A percentile compares a stretch with the other conserved stretches of the same genome.
Conservation (phyloP, 140 eudicot genomes). For the Stevia rebaudiana region DNA sequence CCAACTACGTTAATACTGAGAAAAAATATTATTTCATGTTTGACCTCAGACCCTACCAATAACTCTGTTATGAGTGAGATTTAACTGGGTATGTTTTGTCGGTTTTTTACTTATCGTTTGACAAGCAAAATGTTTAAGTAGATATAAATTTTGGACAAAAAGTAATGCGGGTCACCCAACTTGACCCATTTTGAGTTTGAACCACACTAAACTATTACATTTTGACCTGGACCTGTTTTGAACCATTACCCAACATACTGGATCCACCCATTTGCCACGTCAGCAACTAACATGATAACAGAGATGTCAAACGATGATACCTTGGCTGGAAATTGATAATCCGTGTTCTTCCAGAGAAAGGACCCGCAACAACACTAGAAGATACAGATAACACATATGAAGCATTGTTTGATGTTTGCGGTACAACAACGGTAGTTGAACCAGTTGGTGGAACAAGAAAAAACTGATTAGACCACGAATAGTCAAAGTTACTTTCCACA, state of each 20-base stretch:
- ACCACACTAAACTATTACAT: not conserved
- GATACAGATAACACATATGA: slow-evolving; percentile 71
- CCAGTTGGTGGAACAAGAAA: slow-evolving; percentile 90
- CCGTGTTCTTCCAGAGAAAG: slow-evolving; percentile 78
- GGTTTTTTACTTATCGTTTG: not conserved
- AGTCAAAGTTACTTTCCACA: slow-evolving; percentile 32
- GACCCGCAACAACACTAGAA: slow-evolving; percentile 63
- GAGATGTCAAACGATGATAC: slow-evolving; percentile 30
- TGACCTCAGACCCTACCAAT: too few relatives aligned
- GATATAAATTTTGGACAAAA: not conserved
- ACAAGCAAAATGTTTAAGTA: not conserved
- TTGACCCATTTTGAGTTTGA: too few relatives aligned
- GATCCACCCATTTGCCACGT: not conserved
- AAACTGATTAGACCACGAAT: slow-evolving; percentile 75
- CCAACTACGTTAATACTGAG: not conserved
- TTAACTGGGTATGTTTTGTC: too few relatives aligned
- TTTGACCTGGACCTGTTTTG: not conserved
- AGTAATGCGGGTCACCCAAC: not conserved
- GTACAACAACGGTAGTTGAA: slow-evolving; percentile 67
- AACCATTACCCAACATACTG: not conserved
- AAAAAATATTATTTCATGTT: not conserved
- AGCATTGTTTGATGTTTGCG: slow-evolving; percentile 50
- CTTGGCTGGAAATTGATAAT: slow-evolving; percentile 90
- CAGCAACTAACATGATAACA: not conserved
- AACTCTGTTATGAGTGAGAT: too few relatives aligned